Evolutionary conservation across 306 rosid species (phyloP), one percentile per base, ranked within the genome.

Genomic region (Macrotyloma uniflorum): DNA sequence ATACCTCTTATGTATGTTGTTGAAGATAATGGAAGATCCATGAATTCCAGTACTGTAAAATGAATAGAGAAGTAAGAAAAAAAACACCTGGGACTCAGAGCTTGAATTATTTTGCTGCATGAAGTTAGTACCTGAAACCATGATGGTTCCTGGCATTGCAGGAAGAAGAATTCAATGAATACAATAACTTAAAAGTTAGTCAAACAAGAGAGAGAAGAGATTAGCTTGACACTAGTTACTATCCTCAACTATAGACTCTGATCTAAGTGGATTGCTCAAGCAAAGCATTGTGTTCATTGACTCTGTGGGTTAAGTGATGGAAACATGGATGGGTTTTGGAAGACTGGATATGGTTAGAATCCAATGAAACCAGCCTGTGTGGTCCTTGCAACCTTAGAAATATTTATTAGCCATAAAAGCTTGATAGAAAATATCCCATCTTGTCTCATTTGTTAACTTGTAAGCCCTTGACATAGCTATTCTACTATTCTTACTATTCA

Each of bases 61-160:
- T 35, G 67, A 54, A 30, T 0, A 67, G 24, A 40, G 5, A 66
- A 49, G 68, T 11, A 78, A 64, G 43, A 53, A 77, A 74, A 61
- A 77, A 46, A 28, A 0, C 50, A 69, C 1, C 4, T 40, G 11
- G 47, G 32, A 36, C 54, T 66, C 0, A 32, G 70, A 32, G 13
- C 35, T 83, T 57, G 58, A 82, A 75, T 38, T 58, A 64, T n/a
- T 36, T 32, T 32, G 63, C 35, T 82, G 65, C n/a, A 66, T 38
- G 54, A 75, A 11, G 54, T 58, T 53, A 47, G 67, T 84, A 93
- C 99, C 99, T 87, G 99, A 93, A 84, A 93, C 90, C 78, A 76
- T 36, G 82, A 95, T 91, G 22, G 87, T 91, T 86, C 99, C 99
- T 65, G 99, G 99, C 99, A 95, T 94, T 80, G 81, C 59, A 80